These are phyloP conservation scores for Dichotomopilus funicola DNA, from an alignment of 2,329 filamentous ascomycete genomes.

Conservation along the genomic window DNA sequence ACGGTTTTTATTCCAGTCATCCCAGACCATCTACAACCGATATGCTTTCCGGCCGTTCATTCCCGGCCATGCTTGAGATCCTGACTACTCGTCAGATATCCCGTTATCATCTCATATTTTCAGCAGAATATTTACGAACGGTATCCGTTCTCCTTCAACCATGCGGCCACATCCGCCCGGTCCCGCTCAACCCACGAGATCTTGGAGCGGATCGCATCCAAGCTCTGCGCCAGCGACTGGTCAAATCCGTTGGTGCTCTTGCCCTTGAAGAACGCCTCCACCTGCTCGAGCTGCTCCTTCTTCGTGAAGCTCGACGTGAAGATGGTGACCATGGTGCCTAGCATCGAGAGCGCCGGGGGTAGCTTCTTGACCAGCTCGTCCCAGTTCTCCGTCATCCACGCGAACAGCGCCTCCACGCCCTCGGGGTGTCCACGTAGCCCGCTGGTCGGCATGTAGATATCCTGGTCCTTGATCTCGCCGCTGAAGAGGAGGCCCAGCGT, in stretches of 20 bases:
- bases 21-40: constrained; percentile 9
- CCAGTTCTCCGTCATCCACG: constrained; percentile 84
- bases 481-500: constrained; percentile 70
- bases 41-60: constrained; percentile 3
- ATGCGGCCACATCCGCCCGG: constrained; percentile 56
- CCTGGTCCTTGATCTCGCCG: constrained; percentile 85
- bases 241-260: constrained; percentile 84
- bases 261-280: constrained; percentile 72
- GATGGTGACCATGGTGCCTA: constrained; percentile 77
- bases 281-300: constrained; percentile 64
- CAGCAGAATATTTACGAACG: constrained; percentile 16
- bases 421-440: constrained; percentile 70
- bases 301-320: constrained; percentile 75
- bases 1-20: background rate
- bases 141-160: constrained; percentile 33
- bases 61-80: background rate
- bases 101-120: too few species aligned
- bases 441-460: constrained; percentile 82
- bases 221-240: constrained; percentile 80
- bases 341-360: constrained; percentile 78
- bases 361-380: constrained; percentile 73
- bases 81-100: constrained; percentile 15
- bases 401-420: constrained; percentile 74
- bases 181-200: constrained; percentile 74
- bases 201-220: constrained; percentile 80